A percentile compares a stretch with the other conserved stretches of the same genome.
phyloP scores from a whole-genome alignment of 1,284 basidiomycete genomes.

The Microstroma glucosiphilum region DNA sequence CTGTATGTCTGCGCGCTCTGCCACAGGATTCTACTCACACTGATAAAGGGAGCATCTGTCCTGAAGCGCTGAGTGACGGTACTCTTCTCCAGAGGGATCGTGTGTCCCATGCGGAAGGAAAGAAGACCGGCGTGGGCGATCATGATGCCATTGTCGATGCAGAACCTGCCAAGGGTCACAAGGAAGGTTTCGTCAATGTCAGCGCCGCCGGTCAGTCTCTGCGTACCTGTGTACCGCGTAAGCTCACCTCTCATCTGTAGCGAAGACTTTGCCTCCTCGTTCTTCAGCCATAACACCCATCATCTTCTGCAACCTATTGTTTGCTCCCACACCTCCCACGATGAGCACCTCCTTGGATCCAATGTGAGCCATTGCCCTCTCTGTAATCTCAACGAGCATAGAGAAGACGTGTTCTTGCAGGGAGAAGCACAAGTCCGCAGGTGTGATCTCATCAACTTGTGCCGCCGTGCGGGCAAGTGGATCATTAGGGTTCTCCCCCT shows the following conservation, averaged over 20 bases:
- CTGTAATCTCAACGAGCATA: slow-evolving; percentile 98
- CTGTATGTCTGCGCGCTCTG: no score
- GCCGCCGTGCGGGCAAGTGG: not conserved
- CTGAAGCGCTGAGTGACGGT: slow-evolving; percentile 47
- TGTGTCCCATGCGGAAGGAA: slow-evolving; percentile 76
- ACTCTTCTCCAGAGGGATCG: slow-evolving; percentile 40
- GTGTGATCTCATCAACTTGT: slow-evolving; percentile 66
- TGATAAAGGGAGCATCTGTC: slow-evolving; percentile 43
- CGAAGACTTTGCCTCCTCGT: slow-evolving; percentile 81
- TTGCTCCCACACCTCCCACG: slow-evolving; percentile 88
- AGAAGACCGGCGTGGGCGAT: slow-evolving; percentile 96
- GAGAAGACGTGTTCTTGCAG: slow-evolving; percentile 95
- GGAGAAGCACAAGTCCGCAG: slow-evolving; percentile 91
- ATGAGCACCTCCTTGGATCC: slow-evolving; percentile 92
- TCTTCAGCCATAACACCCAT: slow-evolving; percentile 96
- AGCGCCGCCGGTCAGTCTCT: not conserved
- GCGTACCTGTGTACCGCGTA: slow-evolving; percentile 47
- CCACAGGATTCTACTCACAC: slow-evolving; percentile 16
- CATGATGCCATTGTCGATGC: slow-evolving; percentile 99
- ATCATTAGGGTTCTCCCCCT: slow-evolving; percentile 17
- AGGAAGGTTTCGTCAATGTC: not conserved
- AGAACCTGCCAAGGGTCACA: slow-evolving; percentile 62
- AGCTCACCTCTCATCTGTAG: slow-evolving; percentile 77
- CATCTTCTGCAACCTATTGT: slow-evolving; percentile 90
- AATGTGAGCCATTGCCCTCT: slow-evolving; percentile 98